These are phyloP conservation scores for Aspergillus pseudoterreus DNA, from an alignment of 2,329 filamentous ascomycete species.

Conservation along the genomic window DNA sequence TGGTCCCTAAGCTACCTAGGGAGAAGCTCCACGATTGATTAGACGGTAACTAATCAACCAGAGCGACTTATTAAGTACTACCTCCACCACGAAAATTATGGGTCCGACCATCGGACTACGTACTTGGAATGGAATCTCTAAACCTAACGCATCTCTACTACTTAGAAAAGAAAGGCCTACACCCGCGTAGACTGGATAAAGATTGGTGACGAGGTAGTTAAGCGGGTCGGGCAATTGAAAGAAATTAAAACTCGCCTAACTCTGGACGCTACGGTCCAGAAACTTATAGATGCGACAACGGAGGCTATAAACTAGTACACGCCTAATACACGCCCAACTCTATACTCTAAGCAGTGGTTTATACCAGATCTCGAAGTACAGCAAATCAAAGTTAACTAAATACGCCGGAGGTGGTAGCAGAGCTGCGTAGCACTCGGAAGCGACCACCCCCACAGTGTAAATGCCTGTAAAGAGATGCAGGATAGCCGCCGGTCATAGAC, in stretches of 20 bases:
- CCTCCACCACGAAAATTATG: constrained; percentile 21
- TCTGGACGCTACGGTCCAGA: background rate
- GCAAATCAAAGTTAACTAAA: constrained; percentile 17
- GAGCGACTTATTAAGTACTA: constrained; percentile 17
- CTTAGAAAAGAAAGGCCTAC: constrained; percentile 10
- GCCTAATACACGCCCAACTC: constrained; percentile 5
- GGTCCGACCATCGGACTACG: constrained; percentile 17
- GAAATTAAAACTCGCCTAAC: constrained; percentile 5
- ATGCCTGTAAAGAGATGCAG: constrained; percentile 11
- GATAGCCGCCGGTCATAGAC: constrained; percentile 17
- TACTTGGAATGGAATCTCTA: constrained; percentile 19
- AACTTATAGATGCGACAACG: constrained; percentile 2
- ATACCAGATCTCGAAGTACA: constrained; percentile 20
- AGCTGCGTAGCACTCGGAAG: constrained; percentile 6
- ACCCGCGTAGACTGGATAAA: constrained; percentile 11
- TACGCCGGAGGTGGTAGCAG: constrained; percentile 16
- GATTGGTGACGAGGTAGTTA: constrained; percentile 4
- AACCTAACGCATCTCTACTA: background rate
- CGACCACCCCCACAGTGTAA: constrained; percentile 5
- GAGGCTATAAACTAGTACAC: constrained; percentile 10
- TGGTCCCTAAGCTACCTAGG: constrained; percentile 11
- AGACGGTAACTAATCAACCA: constrained; percentile 12
- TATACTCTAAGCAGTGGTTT: constrained; percentile 25
- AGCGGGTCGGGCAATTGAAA: too few species aligned
- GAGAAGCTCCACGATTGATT: constrained; percentile 10